Evolutionary conservation across 1,284 basidiomycete genomes (phyloP).

Genomic region (Ganoderma resinaceum): DNA sequence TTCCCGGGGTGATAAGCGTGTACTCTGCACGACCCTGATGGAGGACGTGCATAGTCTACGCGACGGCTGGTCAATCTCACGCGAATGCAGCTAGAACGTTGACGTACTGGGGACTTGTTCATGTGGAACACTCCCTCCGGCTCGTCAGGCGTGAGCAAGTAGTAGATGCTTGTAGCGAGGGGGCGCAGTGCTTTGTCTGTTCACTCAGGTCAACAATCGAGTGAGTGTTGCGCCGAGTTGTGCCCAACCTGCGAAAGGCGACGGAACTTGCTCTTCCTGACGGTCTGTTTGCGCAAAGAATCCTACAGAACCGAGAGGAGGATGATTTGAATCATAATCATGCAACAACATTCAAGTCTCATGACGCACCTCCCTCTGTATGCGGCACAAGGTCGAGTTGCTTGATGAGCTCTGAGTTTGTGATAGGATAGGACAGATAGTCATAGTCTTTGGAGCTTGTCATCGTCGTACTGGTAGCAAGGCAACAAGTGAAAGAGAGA

Average conservation of each 20-base stretch:
- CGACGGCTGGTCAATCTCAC: neutral
- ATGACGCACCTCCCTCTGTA: conserved; percentile 45
- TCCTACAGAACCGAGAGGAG: conserved; percentile 33
- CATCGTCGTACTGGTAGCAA: neutral
- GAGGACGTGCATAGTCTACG: conserved; percentile 56
- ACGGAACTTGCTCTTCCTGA: conserved; percentile 41
- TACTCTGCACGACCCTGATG: conserved; percentile 57
- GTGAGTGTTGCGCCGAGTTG: neutral
- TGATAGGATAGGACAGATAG: conserved; percentile 31
- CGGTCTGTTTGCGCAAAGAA: conserved; percentile 51
- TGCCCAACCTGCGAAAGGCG: conserved; percentile 47
- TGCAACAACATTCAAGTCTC: neutral
- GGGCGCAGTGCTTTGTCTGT: conserved; percentile 40
- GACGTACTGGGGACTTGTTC: conserved; percentile 52
- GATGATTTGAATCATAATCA: neutral
- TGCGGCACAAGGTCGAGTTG: conserved; percentile 42
- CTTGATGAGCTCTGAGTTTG: conserved; percentile 42
- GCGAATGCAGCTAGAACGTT: neutral
- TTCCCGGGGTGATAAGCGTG: conserved; percentile 49
- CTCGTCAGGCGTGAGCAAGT: conserved; percentile 50
- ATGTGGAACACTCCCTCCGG: conserved; percentile 51
- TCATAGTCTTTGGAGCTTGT: conserved; percentile 10
- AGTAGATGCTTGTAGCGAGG: conserved; percentile 53
- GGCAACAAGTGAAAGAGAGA: neutral
- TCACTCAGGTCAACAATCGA: neutral